These are phyloP conservation scores for Pseudocercospora pini-densiflorae DNA, from an alignment of 2,329 filamentous ascomycete species.

Conservation along the genomic window DNA sequence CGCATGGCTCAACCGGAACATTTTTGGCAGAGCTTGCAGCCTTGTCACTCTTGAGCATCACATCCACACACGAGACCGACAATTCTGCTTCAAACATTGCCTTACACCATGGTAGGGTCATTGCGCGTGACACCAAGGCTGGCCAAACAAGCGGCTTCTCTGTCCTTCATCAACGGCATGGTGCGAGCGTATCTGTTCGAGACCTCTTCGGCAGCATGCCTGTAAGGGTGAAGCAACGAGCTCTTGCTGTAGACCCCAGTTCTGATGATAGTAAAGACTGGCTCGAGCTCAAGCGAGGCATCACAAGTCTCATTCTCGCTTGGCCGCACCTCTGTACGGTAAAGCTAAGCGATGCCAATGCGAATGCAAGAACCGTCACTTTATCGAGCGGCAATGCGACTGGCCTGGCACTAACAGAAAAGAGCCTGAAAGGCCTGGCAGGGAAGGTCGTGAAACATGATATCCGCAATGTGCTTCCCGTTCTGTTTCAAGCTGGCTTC, in stretches of 20 bases:
- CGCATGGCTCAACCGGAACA: conserved; percentile 71
- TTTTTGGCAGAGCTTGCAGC: conserved; percentile 79
- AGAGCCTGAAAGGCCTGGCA: conserved; percentile 32
- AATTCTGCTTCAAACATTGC: conserved; percentile 67
- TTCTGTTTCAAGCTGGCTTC: conserved; percentile 70
- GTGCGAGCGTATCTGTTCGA: conserved; percentile 75
- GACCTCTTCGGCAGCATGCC: conserved; percentile 91
- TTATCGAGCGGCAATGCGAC: conserved; percentile 28
- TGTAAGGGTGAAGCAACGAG: conserved; percentile 82
- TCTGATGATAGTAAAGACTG: conserved; percentile 66
- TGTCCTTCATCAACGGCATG: conserved; percentile 42
- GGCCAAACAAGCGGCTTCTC: neutral
- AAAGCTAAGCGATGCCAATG: conserved; percentile 59
- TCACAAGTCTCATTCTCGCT: conserved; percentile 71
- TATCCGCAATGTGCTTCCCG: conserved; percentile 46
- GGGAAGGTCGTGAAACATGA: conserved; percentile 28
- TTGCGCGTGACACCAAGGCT: conserved; percentile 65
- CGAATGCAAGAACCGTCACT: conserved; percentile 25
- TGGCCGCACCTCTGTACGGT: conserved; percentile 66
- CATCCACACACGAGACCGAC: conserved; percentile 68
- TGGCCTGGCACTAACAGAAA: conserved; percentile 34
- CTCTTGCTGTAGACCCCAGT: conserved; percentile 55
- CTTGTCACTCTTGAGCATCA: conserved; percentile 76
- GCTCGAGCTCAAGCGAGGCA: conserved; percentile 62
- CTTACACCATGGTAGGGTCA: conserved; percentile 70